Percentiles rank a stretch among this genome's conserved stretches.
phyloP scores from a whole-genome alignment of 225 moss, liverwort and hornwort species.

The Neckera pumila region DNA sequence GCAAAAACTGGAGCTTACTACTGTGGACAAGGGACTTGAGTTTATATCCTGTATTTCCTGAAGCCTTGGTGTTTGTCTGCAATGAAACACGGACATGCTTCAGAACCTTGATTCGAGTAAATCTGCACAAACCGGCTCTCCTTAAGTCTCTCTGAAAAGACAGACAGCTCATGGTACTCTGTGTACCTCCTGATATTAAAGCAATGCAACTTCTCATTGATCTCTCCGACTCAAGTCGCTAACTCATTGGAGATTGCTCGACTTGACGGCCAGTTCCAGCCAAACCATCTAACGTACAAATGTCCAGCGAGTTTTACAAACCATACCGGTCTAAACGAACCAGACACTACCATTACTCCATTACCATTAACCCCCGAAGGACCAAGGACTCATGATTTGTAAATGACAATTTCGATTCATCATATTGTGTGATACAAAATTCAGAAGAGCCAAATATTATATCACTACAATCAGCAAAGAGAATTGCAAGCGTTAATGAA shows the following conservation, averaged over 20 bases:
- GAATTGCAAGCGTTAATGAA: background rate
- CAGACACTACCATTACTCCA: background rate
- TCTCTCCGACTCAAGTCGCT: background rate
- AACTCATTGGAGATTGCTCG: background rate
- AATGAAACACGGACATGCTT: background rate
- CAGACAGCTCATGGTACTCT: background rate
- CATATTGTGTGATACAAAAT: background rate
- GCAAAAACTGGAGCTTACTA: constrained; percentile 18
- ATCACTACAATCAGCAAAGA: background rate
- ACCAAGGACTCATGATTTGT: background rate
- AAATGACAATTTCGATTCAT: background rate
- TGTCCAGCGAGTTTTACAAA: background rate
- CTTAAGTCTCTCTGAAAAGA: background rate
- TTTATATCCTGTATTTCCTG: constrained; percentile 4
- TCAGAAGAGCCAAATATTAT: background rate
- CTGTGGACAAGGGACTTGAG: constrained; percentile 14
- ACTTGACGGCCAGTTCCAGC: background rate
- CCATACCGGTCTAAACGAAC: background rate
- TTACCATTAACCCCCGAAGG: background rate
- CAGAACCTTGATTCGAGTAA: background rate
- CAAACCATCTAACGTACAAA: background rate
- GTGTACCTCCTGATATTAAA: background rate
- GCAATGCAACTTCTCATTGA: background rate
- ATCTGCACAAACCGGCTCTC: background rate
- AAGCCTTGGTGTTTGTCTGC: constrained; percentile 16